Evolutionary conservation across 768 basidiomycete genomes (phyloP).

Genomic region (Xerocomellus chrysenteron): DNA sequence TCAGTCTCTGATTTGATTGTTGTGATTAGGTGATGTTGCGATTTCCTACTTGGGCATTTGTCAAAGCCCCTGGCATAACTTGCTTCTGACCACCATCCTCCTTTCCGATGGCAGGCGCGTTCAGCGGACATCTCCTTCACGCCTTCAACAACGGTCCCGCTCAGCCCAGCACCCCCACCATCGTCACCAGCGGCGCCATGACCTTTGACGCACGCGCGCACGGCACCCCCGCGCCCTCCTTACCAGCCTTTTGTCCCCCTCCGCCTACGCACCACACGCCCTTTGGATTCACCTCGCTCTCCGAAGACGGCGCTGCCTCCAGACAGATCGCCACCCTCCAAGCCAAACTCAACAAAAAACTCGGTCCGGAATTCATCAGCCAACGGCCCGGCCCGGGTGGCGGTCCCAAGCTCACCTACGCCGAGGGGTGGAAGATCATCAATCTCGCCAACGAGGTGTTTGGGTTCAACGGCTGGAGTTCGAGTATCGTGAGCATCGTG

Average conservation of each 20-base stretch:
- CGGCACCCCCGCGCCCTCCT: slow-evolving; percentile 25
- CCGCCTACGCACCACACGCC: background rate
- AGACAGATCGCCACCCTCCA: slow-evolving; percentile 66
- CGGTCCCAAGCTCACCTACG: slow-evolving; percentile 86
- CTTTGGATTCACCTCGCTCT: slow-evolving; percentile 30
- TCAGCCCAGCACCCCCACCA: slow-evolving; percentile 25
- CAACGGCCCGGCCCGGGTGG: slow-evolving; percentile 86
- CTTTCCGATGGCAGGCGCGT: slow-evolving; percentile 51
- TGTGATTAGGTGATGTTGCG: too few relatives aligned
- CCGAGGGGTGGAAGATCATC: slow-evolving; percentile 98
- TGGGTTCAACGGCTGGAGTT: slow-evolving; percentile 96
- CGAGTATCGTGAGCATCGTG: slow-evolving; percentile 68
- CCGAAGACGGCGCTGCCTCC: slow-evolving; percentile 59
- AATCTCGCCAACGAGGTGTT: slow-evolving; percentile 98
- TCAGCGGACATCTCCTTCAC: slow-evolving; percentile 58
- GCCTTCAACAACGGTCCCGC: slow-evolving; percentile 34
- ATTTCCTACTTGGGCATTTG: background rate
- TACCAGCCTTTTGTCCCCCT: slow-evolving; percentile 5
- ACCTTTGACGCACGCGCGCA: slow-evolving; percentile 64
- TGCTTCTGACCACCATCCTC: slow-evolving; percentile 13
- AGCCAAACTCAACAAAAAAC: slow-evolving; percentile 77
- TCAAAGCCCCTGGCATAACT: slow-evolving; percentile 1
- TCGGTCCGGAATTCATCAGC: slow-evolving; percentile 94
- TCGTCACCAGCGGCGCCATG: slow-evolving; percentile 54
- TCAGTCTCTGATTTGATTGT: too few relatives aligned